A percentile compares a stretch with the other conserved stretches of the same genome.
These are phyloP conservation scores for Coelastrella sp. DNA, from an alignment of 139 green algal genomes.

Conservation along the genomic window DNA sequence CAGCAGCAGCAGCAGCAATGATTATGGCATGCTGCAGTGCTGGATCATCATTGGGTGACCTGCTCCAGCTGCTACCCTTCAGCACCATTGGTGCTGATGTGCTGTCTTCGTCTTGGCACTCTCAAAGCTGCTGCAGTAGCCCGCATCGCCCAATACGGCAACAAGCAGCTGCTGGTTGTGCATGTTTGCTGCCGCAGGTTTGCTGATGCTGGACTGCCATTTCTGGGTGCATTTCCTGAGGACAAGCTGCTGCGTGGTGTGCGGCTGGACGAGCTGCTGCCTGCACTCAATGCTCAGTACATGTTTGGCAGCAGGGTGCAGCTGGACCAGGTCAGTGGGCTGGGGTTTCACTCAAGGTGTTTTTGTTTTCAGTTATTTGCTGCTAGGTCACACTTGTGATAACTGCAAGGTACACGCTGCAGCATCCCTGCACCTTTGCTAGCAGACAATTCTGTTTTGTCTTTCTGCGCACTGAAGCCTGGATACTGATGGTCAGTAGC, in stretches of 20 bases:
- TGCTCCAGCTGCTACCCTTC: neutral
- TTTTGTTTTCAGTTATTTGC: too few relatives aligned
- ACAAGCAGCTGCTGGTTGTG: neutral
- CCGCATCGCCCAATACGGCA: too few relatives aligned
- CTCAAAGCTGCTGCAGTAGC: too few relatives aligned
- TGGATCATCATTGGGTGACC: neutral
- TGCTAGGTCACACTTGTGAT: too few relatives aligned
- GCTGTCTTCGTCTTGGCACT: too few relatives aligned
- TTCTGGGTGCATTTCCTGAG: conserved; percentile 7
- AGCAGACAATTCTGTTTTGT: too few relatives aligned
- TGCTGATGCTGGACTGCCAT: neutral
- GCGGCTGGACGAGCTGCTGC: conserved; percentile 77
- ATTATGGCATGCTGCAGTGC: neutral
- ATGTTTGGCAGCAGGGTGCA: conserved; percentile 64
- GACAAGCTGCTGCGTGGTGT: conserved; percentile 67
- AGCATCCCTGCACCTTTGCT: too few relatives aligned
- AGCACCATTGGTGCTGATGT: too few relatives aligned
- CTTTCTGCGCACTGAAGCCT: too few relatives aligned
- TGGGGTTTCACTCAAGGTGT: too few relatives aligned
- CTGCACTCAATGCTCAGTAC: conserved; percentile 59
- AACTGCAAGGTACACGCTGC: too few relatives aligned
- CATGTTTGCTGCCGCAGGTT: neutral
- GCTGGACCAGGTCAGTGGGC: conserved; percentile 56
- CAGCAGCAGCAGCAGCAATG: neutral
- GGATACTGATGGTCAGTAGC: too few relatives aligned